phyloP scores from a whole-genome alignment of 1,139 yeast genomes.

The Sugiyamaella neomexicana region DNA sequence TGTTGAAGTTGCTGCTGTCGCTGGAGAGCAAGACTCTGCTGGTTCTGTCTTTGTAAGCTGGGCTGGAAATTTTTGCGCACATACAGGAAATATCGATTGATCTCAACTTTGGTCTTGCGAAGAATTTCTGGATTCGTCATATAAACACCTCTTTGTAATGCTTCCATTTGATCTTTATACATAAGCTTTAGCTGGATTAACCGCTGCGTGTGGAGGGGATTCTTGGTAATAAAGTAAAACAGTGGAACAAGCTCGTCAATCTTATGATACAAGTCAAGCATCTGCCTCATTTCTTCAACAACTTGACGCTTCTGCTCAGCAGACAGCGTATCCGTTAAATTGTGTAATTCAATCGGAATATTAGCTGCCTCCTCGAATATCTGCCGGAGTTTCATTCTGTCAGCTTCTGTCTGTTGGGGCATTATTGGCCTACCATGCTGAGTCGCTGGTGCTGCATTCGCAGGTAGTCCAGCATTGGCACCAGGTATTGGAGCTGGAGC shows the following conservation, averaged over 20 bases:
- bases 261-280: conserved; percentile 63
- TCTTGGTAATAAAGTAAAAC: conserved; percentile 71
- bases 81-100: conserved; percentile 70
- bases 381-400: conserved; percentile 56
- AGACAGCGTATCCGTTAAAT: conserved; percentile 59
- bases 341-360: conserved; percentile 64
- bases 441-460: neutral
- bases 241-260: conserved; percentile 78
- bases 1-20: conserved; percentile 16
- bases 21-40: conserved; percentile 21
- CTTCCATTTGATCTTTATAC: conserved; percentile 74
- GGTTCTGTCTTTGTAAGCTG: conserved; percentile 18
- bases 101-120: conserved; percentile 68
- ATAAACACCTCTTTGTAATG: conserved; percentile 59
- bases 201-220: conserved; percentile 71
- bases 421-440: conserved; percentile 9
- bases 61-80: conserved; percentile 55
- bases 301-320: conserved; percentile 66
- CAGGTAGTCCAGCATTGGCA: conserved; percentile 3
- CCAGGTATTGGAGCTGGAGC: conserved; percentile 4
- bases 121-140: conserved; percentile 68
- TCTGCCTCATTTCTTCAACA: conserved; percentile 55
- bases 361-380: conserved; percentile 68
- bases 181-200: conserved; percentile 76
- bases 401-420: conserved; percentile 41